Conservation (phyloP, 345 rosid genomes). For the Boechera stricta region DNA sequence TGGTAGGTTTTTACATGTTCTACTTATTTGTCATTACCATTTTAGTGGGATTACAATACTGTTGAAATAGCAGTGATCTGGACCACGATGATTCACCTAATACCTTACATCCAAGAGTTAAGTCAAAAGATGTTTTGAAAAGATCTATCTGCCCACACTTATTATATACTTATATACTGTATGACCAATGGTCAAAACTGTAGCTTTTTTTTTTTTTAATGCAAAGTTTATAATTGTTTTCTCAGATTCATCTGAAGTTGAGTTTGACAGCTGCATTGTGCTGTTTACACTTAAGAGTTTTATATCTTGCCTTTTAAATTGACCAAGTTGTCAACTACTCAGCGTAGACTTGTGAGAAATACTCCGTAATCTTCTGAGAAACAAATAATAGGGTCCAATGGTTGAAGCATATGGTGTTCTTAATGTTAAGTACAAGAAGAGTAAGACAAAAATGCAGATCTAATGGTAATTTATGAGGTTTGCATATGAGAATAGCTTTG, state of each 20-base stretch:
- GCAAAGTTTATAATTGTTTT: constrained; percentile 22
- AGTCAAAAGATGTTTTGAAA: constrained; percentile 39
- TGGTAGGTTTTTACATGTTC: constrained; percentile 21
- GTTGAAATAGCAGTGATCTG: constrained; percentile 3
- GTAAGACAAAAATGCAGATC: constrained; percentile 32
- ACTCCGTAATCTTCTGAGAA: neutral
- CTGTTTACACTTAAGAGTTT: constrained; percentile 11
- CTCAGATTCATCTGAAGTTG: neutral
- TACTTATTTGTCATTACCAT: neutral
- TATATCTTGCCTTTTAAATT: constrained; percentile 11
- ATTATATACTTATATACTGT: neutral
- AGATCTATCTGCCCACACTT: constrained; percentile 36
- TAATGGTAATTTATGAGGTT: constrained; percentile 24
- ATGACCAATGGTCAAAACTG: constrained; percentile 24
- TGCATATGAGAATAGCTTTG: constrained; percentile 27
- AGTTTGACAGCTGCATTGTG: constrained; percentile 29
- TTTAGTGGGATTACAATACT: constrained; percentile 3
- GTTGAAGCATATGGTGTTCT: constrained; percentile 2
- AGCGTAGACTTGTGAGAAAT: neutral
- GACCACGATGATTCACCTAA: constrained; percentile 32
- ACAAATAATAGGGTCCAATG: constrained; percentile 8
- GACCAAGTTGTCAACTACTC: neutral
- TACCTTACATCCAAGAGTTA: constrained; percentile 21
- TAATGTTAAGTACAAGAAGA: constrained; percentile 14
- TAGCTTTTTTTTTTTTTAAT: neutral